Conservation (phyloP, 148 eudicot genomes). For the Heliamphora exappendiculata region DNA sequence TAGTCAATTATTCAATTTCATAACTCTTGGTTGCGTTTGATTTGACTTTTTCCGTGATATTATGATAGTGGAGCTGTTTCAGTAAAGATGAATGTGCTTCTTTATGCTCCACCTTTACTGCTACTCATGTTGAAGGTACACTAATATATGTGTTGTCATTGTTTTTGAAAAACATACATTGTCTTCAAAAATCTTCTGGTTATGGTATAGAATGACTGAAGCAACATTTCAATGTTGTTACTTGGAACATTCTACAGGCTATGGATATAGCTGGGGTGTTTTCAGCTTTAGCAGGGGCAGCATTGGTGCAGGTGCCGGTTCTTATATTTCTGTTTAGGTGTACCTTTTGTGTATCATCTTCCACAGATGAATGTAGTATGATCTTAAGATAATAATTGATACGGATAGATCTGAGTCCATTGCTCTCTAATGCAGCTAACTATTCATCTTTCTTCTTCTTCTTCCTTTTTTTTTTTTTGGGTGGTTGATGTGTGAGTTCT, state of each 20-base stretch:
- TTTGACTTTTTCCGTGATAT: slow-evolving; percentile 16
- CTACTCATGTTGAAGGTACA: slow-evolving; percentile 81
- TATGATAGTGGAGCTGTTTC: slow-evolving; percentile 83
- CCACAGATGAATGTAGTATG: neutral
- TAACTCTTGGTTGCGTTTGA: neutral
- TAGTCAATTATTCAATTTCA: neutral
- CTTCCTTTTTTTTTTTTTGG: neutral
- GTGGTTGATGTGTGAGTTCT: neutral
- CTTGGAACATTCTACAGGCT: slow-evolving; percentile 48
- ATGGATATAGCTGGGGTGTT: slow-evolving; percentile 73
- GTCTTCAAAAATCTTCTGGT: neutral
- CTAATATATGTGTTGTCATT: neutral
- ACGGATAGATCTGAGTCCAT: neutral
- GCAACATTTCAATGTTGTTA: neutral
- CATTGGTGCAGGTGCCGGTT: slow-evolving; percentile 72
- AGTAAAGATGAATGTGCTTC: slow-evolving; percentile 96
- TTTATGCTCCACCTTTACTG: slow-evolving; percentile 86
- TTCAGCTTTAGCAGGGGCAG: slow-evolving; percentile 84
- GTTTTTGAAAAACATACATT: neutral
- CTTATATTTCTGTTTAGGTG: slow-evolving; percentile 11
- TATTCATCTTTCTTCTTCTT: no score
- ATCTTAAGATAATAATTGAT: neutral
- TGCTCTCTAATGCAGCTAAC: neutral
- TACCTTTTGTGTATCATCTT: neutral
- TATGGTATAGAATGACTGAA: neutral